A percentile compares a stretch with the other conserved stretches of the same genome.
Conservation (phyloP, 305 asterid genomes). For the Caryopteris hybrid region DNA sequence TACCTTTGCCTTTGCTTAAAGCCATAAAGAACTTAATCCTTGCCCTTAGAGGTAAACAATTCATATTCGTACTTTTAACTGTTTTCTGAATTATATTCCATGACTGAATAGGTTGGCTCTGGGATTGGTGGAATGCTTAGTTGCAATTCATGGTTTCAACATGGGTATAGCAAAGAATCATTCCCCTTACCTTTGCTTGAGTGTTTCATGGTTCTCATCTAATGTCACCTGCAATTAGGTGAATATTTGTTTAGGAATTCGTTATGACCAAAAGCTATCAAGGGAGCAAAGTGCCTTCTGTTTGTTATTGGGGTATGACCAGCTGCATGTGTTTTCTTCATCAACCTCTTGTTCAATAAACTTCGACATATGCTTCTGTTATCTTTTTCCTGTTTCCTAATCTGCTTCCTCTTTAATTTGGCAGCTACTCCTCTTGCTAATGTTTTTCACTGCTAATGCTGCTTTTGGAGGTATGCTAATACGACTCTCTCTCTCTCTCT, state of each 20-base stretch:
- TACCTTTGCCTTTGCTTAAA: neutral
- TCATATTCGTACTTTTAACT: neutral
- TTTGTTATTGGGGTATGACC: conserved; percentile 57
- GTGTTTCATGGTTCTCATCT: neutral
- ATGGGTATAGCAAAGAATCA: conserved; percentile 29
- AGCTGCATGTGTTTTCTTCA: neutral
- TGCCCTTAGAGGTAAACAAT: neutral
- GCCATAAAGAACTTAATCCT: neutral
- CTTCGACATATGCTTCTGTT: neutral
- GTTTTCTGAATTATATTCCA: neutral
- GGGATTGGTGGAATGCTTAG: conserved; percentile 70
- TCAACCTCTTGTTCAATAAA: neutral
- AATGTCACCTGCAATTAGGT: neutral
- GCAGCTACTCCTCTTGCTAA: conserved; percentile 53
- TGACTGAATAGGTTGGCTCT: conserved; percentile 49
- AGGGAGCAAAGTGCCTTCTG: conserved; percentile 71
- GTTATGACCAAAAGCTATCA: conserved; percentile 50
- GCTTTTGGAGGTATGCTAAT: conserved; percentile 73
- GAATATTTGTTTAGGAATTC: conserved; percentile 41
- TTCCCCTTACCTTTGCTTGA: neutral
- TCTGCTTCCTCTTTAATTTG: neutral
- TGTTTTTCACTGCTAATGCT: conserved; percentile 60
- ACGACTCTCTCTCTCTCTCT: too few relatives aligned
- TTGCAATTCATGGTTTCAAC: conserved; percentile 55
- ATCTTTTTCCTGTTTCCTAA: neutral